Base-by-base conservation (phyloP, 768 basidiomycete species). In the Psilocybe cyanescens region DNA sequence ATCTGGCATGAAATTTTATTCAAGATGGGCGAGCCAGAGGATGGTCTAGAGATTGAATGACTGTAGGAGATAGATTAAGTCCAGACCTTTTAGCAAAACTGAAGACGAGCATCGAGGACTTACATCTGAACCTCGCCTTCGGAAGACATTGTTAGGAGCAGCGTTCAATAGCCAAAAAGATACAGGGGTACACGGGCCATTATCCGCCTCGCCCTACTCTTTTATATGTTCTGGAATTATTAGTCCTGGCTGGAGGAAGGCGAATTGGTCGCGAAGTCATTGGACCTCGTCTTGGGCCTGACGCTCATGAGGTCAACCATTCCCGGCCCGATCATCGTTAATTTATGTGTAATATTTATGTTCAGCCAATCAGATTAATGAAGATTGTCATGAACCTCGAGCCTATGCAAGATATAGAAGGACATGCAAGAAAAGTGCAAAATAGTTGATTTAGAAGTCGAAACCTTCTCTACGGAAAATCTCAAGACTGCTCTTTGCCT, bases 381-480 rank as follows among this genome's bases (percentile, higher is more conserved):
- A 48, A 58, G 48, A 69, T 65, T 71, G 70, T 69, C 67, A 70
- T 60, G 19, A 28, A 37, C 28, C 35, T 65, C 55, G 33, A 35
- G 33, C 33, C 41, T 44, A 44, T 16, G 41, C 41, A 44, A 44
- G 41, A 12, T n/a, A 12, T n/a, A 44, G 29, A 46, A 14, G 47
- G 33, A 35, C 44, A 35, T 46, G 45, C 14, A 30, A 30, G 33
- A 30, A 61, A 29, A 45, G 61, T 58, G 49, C 55, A 56, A 58
- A 19, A 39, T 60, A 49, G 53, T 58, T 45, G 29, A 53, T 55
- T 57, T 80, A 97, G 71, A 97, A 99, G 60, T 98, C 96, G 70
- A 98, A 94, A 3, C 95, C 95, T 62, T 92, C 88, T 63, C 79
- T 79, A 50, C 93, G 82, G 80, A 98, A 99, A 41, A 81, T 68